phyloP scores from a whole-genome alignment of 2,329 filamentous ascomycete species.

The Pseudogymnoascus sp. region DNA sequence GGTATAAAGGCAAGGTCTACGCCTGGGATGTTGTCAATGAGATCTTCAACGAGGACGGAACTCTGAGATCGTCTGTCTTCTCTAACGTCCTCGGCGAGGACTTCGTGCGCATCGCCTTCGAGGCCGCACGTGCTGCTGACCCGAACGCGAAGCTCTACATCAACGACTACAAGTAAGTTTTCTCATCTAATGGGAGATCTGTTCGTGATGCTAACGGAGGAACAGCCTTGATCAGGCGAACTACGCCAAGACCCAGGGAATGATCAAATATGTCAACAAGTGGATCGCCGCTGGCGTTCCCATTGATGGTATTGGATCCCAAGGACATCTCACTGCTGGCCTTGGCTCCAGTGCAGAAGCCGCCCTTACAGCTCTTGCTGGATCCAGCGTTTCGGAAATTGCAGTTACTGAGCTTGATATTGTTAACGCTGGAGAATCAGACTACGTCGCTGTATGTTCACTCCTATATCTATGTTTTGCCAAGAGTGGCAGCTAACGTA shows the following conservation, averaged over 20 bases:
- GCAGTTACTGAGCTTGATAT: constrained; percentile 67
- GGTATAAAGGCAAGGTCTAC: constrained; percentile 58
- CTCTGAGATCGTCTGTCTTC: constrained; percentile 56
- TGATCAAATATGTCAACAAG: constrained; percentile 55
- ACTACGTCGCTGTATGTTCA: constrained; percentile 21
- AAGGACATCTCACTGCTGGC: constrained; percentile 50
- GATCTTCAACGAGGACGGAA: constrained; percentile 45
- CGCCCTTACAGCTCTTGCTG: constrained; percentile 35
- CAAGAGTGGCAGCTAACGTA: not conserved
- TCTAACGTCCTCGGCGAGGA: constrained; percentile 62
- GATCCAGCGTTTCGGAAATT: constrained; percentile 39
- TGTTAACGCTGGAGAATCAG: constrained; percentile 40
- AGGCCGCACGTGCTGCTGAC: constrained; percentile 60
- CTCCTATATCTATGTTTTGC: not conserved
- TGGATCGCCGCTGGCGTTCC: constrained; percentile 57
- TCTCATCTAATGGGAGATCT: constrained; percentile 43
- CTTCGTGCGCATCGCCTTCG: constrained; percentile 65
- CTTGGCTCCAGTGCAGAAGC: constrained; percentile 44
- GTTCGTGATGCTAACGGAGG: not conserved
- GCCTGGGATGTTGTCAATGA: constrained; percentile 62
- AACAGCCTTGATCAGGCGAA: constrained; percentile 31
- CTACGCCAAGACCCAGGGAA: constrained; percentile 51
- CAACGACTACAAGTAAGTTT: constrained; percentile 57
- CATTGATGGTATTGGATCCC: constrained; percentile 57
- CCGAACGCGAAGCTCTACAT: constrained; percentile 66